Base-by-base conservation (phyloP, 495 filamentous ascomycete genomes). In the Penicillium maclennaniae region DNA sequence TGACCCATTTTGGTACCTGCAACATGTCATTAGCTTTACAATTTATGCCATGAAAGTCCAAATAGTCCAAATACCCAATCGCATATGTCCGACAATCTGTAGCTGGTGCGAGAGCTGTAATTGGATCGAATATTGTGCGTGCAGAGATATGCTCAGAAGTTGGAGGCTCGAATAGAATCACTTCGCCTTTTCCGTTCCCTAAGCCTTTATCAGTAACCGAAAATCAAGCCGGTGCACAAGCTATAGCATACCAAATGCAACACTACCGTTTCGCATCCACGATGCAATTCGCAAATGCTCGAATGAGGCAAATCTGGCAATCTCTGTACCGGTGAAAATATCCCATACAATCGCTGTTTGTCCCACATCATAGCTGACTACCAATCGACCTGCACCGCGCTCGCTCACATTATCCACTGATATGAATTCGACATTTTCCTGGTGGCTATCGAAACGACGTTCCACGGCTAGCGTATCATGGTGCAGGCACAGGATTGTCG, bases 201-300 rank as follows among this genome's bases (percentile, higher is more conserved):
- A 60, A 10, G 56, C 42, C 31, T 23, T 15, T 1, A 47, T 51
- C 31, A 61, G 55, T 49, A 34, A 38, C 44, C 31, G 26, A 38
- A 15, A 21, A 15, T 26, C 9, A 19, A 39, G 19, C 4, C 8
- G 3, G 7, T 19, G 21, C 34, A 8, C 9, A 20, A 14, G 34
- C 4, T 25, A 20, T 62, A 12, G 10, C 79, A 66, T 77, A 96
- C 92, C 93, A 75, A 97, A 97, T 46, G 89, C 92, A 51, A 98
- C 84, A 78, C 97, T 95, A 37, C 95, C 93, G 75, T 97, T 96
- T 43, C 87, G 82, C 93, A 98, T 96, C 91, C 92, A 98, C 16
- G 88, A 78, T 43, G 93, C 93, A 43, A 88, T 85, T 37, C 81
- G 82, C 49, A 98, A 80, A 54, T 86, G 80, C 65, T 96, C 91